Conservation (phyloP, 2,329 filamentous ascomycete genomes). For the Lasiodiplodia sp. region DNA sequence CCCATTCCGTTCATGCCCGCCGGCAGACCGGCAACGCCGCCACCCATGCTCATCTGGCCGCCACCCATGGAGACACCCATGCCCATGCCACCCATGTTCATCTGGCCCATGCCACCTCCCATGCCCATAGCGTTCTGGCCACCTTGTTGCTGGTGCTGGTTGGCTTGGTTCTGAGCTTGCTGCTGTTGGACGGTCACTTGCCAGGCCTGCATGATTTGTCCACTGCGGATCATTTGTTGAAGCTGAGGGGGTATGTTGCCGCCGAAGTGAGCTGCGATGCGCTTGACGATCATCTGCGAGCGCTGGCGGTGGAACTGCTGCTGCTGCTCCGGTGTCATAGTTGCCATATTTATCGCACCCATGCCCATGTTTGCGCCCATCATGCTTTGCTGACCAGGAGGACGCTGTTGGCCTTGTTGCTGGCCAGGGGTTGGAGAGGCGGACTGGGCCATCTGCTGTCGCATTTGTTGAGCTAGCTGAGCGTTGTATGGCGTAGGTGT, state of each 20-base stretch:
- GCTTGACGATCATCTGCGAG: constrained; percentile 37
- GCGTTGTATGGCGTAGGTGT: constrained; percentile 22
- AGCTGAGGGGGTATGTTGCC: constrained; percentile 38
- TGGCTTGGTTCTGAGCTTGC: constrained; percentile 42
- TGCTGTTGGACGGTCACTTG: constrained; percentile 32
- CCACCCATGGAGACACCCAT: constrained; percentile 14
- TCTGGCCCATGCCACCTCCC: constrained; percentile 30
- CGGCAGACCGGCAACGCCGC: neutral
- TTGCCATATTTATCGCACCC: constrained; percentile 12
- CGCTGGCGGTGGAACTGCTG: constrained; percentile 19
- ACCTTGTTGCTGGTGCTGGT: constrained; percentile 21
- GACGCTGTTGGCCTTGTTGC: constrained; percentile 23
- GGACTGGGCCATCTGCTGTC: constrained; percentile 18
- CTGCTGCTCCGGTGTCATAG: constrained; percentile 18
- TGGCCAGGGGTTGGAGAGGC: constrained; percentile 18
- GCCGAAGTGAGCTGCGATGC: constrained; percentile 33
- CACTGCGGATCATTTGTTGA: constrained; percentile 39
- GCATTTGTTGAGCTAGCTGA: constrained; percentile 28
- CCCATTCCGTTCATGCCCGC: constrained; percentile 32
- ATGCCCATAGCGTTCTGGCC: constrained; percentile 30
- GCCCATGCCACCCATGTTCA: constrained; percentile 30
- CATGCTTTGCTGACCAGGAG: constrained; percentile 15
- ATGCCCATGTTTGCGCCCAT: constrained; percentile 22
- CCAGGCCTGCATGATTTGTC: constrained; percentile 16
- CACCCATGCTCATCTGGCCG: constrained; percentile 15